A percentile compares a stretch with the other conserved stretches of the same genome.
These are phyloP conservation scores for Pseudogymnoascus sp. DNA, from an alignment of 2,329 filamentous ascomycete species.

Conservation along the genomic window DNA sequence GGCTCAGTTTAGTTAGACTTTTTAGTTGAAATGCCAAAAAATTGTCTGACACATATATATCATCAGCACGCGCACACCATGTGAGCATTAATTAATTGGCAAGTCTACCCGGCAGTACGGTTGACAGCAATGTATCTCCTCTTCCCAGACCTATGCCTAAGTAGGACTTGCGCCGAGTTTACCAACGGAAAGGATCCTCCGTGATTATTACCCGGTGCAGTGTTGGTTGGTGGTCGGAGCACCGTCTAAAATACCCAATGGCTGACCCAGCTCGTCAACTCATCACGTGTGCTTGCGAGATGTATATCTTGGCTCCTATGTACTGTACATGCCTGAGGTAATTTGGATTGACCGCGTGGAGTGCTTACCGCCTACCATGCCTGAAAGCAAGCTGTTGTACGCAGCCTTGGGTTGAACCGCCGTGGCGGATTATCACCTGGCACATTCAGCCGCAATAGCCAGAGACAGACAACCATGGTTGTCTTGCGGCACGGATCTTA, in stretches of 20 bases:
- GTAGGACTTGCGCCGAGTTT: not conserved
- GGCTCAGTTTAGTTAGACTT: slow-evolving; percentile 3
- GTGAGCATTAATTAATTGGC: not conserved
- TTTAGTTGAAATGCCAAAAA: not conserved
- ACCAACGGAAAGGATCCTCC: not conserved
- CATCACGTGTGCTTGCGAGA: not conserved
- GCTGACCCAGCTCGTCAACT: not conserved
- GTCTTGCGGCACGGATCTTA: not conserved
- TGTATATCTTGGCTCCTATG: not conserved
- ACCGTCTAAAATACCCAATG: not conserved
- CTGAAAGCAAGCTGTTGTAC: not conserved
- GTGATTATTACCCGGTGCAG: not conserved
- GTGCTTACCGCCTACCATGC: not conserved
- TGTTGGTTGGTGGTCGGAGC: not conserved
- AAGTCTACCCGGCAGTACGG: not conserved
- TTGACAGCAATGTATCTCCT: not conserved
- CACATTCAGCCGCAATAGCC: not conserved
- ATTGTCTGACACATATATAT: not conserved
- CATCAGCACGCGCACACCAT: not conserved
- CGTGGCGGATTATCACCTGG: not conserved
- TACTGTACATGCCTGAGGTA: not conserved
- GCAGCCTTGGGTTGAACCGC: not conserved
- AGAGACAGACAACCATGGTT: not conserved
- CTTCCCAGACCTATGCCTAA: not conserved
- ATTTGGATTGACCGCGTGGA: not conserved